Conservation (phyloP, 1,284 basidiomycete species). For the Dichomitus squalens region DNA sequence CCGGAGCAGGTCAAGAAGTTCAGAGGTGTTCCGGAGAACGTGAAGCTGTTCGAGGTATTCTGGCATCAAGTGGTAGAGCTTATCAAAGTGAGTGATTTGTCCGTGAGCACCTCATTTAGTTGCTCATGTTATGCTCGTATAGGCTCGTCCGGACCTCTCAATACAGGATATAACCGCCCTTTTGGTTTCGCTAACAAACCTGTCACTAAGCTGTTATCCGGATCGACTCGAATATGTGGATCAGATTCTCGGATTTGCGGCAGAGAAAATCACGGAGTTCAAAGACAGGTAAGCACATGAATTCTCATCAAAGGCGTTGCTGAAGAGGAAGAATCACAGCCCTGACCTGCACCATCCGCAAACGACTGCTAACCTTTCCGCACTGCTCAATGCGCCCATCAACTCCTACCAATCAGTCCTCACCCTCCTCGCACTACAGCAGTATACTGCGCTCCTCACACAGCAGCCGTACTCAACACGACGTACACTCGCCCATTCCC, state of each 20-base stretch:
- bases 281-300: constrained; percentile 62
- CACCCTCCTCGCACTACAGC: constrained; percentile 89
- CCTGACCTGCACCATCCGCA: constrained; percentile 86
- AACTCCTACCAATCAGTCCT: constrained; percentile 93
- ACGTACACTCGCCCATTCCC: constrained; percentile 87
- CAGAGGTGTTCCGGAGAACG: constrained; percentile 90
- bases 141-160: constrained; percentile 93
- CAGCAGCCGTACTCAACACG: constrained; percentile 88
- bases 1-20: constrained; percentile 65
- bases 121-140: background rate
- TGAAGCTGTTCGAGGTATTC: constrained; percentile 93
- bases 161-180: constrained; percentile 96
- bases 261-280: constrained; percentile 84
- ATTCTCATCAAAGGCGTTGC: background rate
- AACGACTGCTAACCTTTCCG: constrained; percentile 87
- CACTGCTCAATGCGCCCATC: constrained; percentile 88
- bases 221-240: constrained; percentile 95
- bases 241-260: constrained; percentile 87
- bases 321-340: constrained; percentile 40
- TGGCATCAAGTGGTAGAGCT: constrained; percentile 98
- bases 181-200: constrained; percentile 89
- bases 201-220: constrained; percentile 94
- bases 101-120: background rate
- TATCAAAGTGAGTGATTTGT: constrained; percentile 72
- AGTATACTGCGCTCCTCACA: constrained; percentile 80